phyloP scores from a whole-genome alignment of 176 grass and related monocot species.

The Rhynchospora tenuis region DNA sequence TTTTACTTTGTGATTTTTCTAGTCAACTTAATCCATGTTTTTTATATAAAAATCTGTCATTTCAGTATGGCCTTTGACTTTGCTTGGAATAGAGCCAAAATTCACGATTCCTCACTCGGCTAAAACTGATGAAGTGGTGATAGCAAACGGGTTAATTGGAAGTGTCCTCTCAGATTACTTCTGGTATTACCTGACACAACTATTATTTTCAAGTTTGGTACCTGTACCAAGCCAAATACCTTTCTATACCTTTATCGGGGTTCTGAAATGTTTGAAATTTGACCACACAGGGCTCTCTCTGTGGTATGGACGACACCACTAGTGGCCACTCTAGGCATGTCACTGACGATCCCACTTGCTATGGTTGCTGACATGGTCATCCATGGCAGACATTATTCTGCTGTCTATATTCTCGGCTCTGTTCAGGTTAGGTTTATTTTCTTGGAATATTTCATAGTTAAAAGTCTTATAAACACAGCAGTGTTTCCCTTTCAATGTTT shows the following conservation, averaged over 20 bases:
- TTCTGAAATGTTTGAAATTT: conserved; percentile 20
- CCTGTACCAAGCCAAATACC: conserved; percentile 5
- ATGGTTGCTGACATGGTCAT: conserved; percentile 97
- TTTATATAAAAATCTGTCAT: background rate
- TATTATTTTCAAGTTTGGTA: background rate
- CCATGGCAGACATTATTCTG: conserved; percentile 92
- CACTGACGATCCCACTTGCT: conserved; percentile 88
- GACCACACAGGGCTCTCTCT: conserved; percentile 59
- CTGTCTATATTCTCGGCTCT: conserved; percentile 89
- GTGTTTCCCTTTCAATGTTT: background rate
- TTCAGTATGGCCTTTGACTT: conserved; percentile 95
- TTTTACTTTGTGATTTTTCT: background rate
- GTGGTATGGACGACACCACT: conserved; percentile 97
- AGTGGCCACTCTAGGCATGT: conserved; percentile 97
- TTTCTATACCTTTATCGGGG: background rate
- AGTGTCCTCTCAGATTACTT: conserved; percentile 96
- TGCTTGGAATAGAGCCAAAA: conserved; percentile 86
- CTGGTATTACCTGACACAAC: conserved; percentile 42
- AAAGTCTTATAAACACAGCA: background rate
- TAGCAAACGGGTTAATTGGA: conserved; percentile 90
- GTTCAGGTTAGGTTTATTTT: conserved; percentile 49
- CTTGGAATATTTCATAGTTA: background rate
- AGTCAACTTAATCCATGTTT: background rate
- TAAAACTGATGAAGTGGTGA: conserved; percentile 90
- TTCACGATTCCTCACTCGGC: conserved; percentile 94